These are phyloP conservation scores for Boletus reticuloceps DNA, from an alignment of 768 basidiomycete species.

Conservation along the genomic window DNA sequence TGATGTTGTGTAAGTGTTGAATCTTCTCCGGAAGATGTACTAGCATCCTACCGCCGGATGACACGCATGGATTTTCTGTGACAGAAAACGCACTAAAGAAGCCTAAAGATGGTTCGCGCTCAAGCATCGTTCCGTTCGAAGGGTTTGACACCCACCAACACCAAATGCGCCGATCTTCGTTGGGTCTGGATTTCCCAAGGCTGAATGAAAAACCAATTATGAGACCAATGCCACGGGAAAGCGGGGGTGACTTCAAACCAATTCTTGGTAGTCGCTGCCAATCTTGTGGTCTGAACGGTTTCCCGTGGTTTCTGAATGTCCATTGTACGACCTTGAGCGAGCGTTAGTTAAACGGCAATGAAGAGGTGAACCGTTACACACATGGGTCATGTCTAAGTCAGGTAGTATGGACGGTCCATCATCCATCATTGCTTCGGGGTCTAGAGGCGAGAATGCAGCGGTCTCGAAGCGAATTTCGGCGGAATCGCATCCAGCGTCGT, in stretches of 20 bases:
- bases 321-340: neutral
- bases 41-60: constrained; percentile 55
- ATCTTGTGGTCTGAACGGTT: neutral
- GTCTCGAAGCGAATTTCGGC: constrained; percentile 1
- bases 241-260: neutral
- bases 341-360: neutral
- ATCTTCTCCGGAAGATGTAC: neutral
- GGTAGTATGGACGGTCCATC: neutral
- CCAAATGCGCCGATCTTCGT: neutral
- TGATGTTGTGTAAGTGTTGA: neutral
- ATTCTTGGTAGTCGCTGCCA: neutral
- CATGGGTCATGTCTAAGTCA: neutral
- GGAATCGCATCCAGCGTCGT: neutral
- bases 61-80: constrained; percentile 76
- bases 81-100: constrained; percentile 79
- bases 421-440: neutral
- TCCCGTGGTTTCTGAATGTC: constrained; percentile 4
- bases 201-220: neutral
- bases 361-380: neutral
- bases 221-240: neutral
- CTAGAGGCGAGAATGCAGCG: neutral
- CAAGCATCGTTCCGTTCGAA: neutral
- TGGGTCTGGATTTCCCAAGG: neutral
- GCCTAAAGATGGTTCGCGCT: constrained; percentile 32
- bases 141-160: neutral